A percentile compares a stretch with the other conserved stretches of the same genome.
phyloP scores from a whole-genome alignment of 1,284 basidiomycete genomes.

The Sporisorium exsertum region DNA sequence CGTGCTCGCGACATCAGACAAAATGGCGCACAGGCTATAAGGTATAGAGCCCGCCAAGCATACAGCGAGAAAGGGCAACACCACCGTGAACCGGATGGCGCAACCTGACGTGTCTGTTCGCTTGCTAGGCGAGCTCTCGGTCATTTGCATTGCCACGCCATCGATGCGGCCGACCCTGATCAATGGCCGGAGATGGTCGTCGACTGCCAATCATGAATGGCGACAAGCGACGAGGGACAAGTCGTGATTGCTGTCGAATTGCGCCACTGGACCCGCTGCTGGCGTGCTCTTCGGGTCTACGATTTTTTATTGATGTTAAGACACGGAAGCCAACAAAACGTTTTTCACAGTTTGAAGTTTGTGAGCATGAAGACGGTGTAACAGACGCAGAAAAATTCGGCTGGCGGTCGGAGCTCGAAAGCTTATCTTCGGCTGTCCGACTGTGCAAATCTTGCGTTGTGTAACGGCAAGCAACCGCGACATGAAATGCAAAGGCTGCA shows the following conservation, averaged over 20 bases:
- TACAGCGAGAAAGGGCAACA: not conserved
- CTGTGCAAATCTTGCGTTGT: not conserved
- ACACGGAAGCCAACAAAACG: too few relatives aligned
- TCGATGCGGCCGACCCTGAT: not conserved
- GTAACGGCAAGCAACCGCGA: too few relatives aligned
- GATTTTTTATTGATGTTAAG: too few relatives aligned
- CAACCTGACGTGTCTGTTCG: constrained; percentile 20
- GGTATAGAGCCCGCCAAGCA: constrained; percentile 18
- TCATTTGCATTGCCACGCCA: constrained; percentile 5
- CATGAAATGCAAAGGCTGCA: not conserved
- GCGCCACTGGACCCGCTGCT: constrained; percentile 4
- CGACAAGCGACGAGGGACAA: not conserved
- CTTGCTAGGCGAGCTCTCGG: not conserved
- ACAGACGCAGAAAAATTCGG: not conserved
- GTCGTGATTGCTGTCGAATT: constrained; percentile 17
- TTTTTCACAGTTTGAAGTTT: not conserved
- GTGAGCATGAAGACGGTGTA: not conserved
- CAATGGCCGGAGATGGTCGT: not conserved
- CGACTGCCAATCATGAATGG: too few relatives aligned
- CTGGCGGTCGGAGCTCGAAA: constrained; percentile 8
- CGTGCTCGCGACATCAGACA: constrained; percentile 8
- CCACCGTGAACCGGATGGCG: constrained; percentile 19
- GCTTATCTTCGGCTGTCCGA: constrained; percentile 21
- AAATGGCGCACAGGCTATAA: constrained; percentile 3
- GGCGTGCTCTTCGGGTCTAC: constrained; percentile 8